A percentile compares a stretch with the other conserved stretches of the same genome.
Conservation (phyloP, 805 yeast genomes). For the Cyberlindnera subsufficiens region DNA sequence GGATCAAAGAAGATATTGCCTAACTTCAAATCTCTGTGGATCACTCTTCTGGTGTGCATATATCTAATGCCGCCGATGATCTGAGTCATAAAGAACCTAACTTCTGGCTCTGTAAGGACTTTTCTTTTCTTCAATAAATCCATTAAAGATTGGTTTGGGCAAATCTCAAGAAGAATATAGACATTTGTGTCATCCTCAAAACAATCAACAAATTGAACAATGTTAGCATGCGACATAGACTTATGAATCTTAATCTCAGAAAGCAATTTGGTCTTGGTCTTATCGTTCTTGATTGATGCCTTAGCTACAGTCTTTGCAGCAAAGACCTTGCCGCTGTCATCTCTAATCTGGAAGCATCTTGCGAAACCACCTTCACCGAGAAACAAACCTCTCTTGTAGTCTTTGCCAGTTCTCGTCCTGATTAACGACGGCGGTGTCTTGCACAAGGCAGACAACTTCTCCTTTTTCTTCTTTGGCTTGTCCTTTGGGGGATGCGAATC, state of each 20-base stretch:
- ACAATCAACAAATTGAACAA: constrained; percentile 91
- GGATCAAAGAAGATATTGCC: constrained; percentile 95
- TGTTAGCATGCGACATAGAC: constrained; percentile 79
- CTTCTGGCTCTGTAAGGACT: constrained; percentile 86
- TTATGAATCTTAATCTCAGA: constrained; percentile 96
- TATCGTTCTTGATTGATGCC: constrained; percentile 84
- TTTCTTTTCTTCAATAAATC: constrained; percentile 84
- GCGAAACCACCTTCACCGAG: constrained; percentile 99
- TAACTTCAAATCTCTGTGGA: constrained; percentile 92
- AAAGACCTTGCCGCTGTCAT: constrained; percentile 75
- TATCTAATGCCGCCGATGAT: constrained; percentile 91
- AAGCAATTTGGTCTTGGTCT: constrained; percentile 75
- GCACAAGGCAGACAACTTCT: constrained; percentile 84
- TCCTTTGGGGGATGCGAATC: constrained; percentile 21
- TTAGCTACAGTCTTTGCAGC: constrained; percentile 99
- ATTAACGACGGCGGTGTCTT: constrained; percentile 96
- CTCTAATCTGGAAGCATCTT: constrained; percentile 94
- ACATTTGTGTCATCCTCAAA: constrained; percentile 96
- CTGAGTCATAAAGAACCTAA: constrained; percentile 83
- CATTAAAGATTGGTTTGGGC: constrained; percentile 93
- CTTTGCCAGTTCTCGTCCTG: constrained; percentile 79
- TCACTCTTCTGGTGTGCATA: constrained; percentile 85
- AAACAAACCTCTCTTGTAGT: constrained; percentile 84
- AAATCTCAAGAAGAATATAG: constrained; percentile 86
- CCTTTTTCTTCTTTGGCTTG: constrained; percentile 68